A percentile compares a stretch with the other conserved stretches of the same genome.
Evolutionary conservation across 2,329 filamentous ascomycete genomes (phyloP).

Genomic region (Hortaea werneckii): DNA sequence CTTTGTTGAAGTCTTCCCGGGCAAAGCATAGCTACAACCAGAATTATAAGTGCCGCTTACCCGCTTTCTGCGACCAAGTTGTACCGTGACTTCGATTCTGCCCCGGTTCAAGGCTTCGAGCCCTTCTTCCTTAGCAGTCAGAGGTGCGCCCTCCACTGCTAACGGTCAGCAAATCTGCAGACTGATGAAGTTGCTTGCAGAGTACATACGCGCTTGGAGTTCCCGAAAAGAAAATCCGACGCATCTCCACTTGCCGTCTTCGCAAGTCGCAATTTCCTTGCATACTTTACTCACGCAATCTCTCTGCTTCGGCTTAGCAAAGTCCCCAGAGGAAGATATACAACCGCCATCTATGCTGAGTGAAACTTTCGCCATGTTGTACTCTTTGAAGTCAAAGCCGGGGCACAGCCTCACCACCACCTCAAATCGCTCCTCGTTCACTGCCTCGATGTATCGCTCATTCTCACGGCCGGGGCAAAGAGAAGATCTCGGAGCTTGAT

Average conservation of each 20-base stretch:
- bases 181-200: no score
- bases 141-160: no score
- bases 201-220: no score
- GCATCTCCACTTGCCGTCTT: no score
- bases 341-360: no score
- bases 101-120: not conserved
- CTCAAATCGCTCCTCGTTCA: not conserved
- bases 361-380: no score
- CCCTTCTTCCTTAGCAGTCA: not conserved
- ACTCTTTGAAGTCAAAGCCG: no score
- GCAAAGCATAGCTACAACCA: no score
- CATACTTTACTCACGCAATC: not conserved
- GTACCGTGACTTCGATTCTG: not conserved
- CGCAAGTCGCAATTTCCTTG: not conserved
- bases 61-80: not conserved
- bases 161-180: no score
- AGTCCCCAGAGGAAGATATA: no score
- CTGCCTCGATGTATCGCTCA: slow-evolving; percentile 3
- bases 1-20: no score
- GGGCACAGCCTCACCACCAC: not conserved
- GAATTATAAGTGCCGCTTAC: not conserved
- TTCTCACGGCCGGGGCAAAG: not conserved
- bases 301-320: not conserved
- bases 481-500: not conserved
- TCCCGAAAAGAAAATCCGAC: no score